Percentiles rank a stretch among this genome's conserved stretches.
These are phyloP conservation scores for Limonium bicolor DNA, from an alignment of 148 eudicot species.

Conservation along the genomic window DNA sequence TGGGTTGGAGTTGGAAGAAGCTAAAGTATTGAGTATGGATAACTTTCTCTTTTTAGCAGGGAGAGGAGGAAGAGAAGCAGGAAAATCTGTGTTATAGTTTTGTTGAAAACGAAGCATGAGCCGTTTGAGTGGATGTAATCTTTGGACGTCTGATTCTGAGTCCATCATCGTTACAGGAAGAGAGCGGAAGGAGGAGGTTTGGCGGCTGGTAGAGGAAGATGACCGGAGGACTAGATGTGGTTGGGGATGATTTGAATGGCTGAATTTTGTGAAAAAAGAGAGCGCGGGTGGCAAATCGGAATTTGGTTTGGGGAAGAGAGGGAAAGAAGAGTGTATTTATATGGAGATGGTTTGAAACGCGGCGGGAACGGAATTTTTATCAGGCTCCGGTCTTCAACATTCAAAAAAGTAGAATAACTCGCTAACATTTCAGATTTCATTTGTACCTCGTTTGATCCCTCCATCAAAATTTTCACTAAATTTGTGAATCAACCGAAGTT, in stretches of 20 bases:
- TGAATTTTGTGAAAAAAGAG: slow-evolving; percentile 2
- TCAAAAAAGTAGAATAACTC: too few species aligned
- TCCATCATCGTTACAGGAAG: too few species aligned
- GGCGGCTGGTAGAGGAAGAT: slow-evolving; percentile 3
- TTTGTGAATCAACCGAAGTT: too few species aligned
- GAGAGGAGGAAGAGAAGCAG: slow-evolving; percentile 33
- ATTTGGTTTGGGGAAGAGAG: slow-evolving; percentile 1
- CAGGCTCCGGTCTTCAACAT: too few species aligned
- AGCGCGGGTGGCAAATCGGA: slow-evolving; percentile 1
- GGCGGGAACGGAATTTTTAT: too few species aligned
- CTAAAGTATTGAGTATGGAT: slow-evolving; percentile 4
- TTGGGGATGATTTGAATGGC: background rate
- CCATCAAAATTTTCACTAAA: too few species aligned
- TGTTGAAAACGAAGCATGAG: slow-evolving; percentile 41
- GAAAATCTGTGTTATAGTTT: too few species aligned
- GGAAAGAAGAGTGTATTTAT: too few species aligned
- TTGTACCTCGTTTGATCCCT: too few species aligned
- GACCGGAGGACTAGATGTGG: too few species aligned
- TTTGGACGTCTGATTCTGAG: slow-evolving; percentile 6
- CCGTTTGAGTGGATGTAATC: slow-evolving; percentile 60
- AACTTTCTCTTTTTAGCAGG: slow-evolving; percentile 64
- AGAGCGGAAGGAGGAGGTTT: background rate
- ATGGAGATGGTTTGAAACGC: too few species aligned
- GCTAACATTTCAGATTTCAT: too few species aligned
- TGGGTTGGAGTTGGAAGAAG: slow-evolving; percentile 2